Base-by-base conservation (phyloP, 1,139 yeast species). In the Hyphopichia burtonii region DNA sequence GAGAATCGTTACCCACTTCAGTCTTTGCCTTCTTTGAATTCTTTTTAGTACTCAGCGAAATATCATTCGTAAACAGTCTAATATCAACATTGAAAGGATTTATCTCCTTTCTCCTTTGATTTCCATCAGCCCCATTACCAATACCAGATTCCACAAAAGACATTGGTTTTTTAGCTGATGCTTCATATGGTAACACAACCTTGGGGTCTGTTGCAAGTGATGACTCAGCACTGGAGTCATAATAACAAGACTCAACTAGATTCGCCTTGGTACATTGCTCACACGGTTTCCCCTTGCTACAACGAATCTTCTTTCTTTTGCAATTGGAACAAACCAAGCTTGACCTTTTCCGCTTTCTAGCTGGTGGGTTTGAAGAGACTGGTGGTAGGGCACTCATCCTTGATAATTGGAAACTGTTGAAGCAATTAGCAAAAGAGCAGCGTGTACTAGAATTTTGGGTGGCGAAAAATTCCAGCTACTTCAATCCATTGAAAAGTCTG, bases 241-340 rank as follows among this genome's bases (percentile, higher is more conserved):
- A 70, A 11, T 42, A 41, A 48, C 76, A 70, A 16, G 49, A 34
- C 25, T 46, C 52, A 4, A 51, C 40, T 12, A 56, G 47, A 18
- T 57, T 55, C 11, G 59, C 48, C 42, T 59, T 64, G 5, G 58
- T 47, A 53, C 76, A 71, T 38, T 63, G 68, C 3, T 57, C 49
- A 49, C 76, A 71, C 0, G 76, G 76, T 30, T 47, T 49, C 12
- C 53, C 58, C 40, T 65, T 58, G 44, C 70, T 72, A 55, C 76
- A 71, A 40, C 56, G 63, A 45, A 69, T 60, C 49, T 71, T 70
- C 46, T 63, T 59, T 35, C 54, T 50, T 47, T 63, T 63, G 49
- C 76, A 71, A 40, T 60, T 60, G 15, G 51, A 54, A 48, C 76
- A 71, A 4, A 69, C 74, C 3, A 66, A 53, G 39, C 69, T 62